Evolutionary conservation across 1,284 basidiomycete species (phyloP), one percentile per base, ranked within the genome.

Genomic region (Heliocybe sulcata): DNA sequence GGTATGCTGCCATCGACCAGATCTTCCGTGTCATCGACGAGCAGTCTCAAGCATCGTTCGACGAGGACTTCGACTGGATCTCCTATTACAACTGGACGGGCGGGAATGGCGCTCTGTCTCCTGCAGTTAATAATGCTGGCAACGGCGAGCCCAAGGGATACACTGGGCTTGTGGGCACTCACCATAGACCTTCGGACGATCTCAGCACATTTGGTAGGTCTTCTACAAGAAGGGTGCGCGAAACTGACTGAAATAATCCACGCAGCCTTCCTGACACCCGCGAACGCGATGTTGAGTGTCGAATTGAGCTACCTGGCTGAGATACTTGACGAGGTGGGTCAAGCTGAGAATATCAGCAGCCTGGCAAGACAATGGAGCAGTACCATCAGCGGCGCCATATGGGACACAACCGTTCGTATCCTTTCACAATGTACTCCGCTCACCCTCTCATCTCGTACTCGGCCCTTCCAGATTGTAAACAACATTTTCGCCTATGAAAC

Each of bases 31-130:
- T 90, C 51, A 85, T 90, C 50, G 72, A 81, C 55, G 86, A 90
- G 62, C 88, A 91, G 64, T 88, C 87, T 1, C 83, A 87, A 58
- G 69, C 81, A 1, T 82, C 84, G 1, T 89, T 87, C 59, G 85
- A 88, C 59, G 72, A 74, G 8, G 67, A 85, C 64, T 89, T 82
- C 68, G 83, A 87, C 65, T 81, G 85, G 60, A 72, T 88, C 45
- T 88, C 85, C 2, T 87, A 81, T 65, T 90, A 87, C 64, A 89
- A 87, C 64, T 91, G 87, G 87, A 88, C 87, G 12, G 87, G 87
- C 22, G 77, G 79, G 12, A 67, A 72, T 56, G 84, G 85, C 11
- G 72, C 84, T 16, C 74, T 82, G 56, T 83, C 82, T 35, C 85
- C 85, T 2, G 68, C 74, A 16, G 86, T 90, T 1, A 69, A 73